Percentiles rank a stretch among this genome's conserved stretches.
phyloP scores from a whole-genome alignment of 192 early-diverging fungal species.

The Podila clonocystis region DNA sequence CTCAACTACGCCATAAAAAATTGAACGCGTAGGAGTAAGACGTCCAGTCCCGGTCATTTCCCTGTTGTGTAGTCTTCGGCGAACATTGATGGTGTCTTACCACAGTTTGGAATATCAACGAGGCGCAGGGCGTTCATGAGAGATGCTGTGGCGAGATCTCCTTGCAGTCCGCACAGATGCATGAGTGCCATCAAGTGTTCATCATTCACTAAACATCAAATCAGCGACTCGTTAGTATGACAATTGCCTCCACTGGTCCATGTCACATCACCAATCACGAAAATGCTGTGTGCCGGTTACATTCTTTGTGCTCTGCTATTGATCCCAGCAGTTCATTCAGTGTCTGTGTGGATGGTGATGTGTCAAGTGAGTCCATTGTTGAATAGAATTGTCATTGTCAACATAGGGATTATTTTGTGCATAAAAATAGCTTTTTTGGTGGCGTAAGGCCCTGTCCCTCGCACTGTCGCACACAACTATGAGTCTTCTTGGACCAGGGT shows the following conservation, averaged over 20 bases:
- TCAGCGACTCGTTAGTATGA: no score
- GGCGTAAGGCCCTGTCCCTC: no score
- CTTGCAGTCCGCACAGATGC: conserved; percentile 20
- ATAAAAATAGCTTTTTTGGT: no score
- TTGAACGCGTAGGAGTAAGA: neutral
- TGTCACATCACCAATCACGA: no score
- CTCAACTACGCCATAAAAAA: conserved; percentile 21
- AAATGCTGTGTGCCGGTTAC: neutral
- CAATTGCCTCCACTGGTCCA: no score
- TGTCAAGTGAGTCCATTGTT: neutral
- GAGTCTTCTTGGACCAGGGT: no score
- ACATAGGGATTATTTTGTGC: no score
- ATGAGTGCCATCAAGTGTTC: conserved; percentile 30
- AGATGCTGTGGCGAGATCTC: conserved; percentile 11
- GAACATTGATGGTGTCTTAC: neutral
- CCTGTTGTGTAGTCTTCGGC: neutral
- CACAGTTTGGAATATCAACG: conserved; percentile 27
- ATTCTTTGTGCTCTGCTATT: conserved; percentile 5
- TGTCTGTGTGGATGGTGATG: conserved; percentile 3
- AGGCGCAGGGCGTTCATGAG: conserved; percentile 42
- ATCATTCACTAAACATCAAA: conserved; percentile 17
- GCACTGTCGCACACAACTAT: no score
- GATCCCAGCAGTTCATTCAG: conserved; percentile 1
- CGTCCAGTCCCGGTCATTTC: no score
- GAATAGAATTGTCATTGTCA: no score